Conservation (phyloP, 2,329 filamentous ascomycete genomes). For the Xylariaceae sp. region DNA sequence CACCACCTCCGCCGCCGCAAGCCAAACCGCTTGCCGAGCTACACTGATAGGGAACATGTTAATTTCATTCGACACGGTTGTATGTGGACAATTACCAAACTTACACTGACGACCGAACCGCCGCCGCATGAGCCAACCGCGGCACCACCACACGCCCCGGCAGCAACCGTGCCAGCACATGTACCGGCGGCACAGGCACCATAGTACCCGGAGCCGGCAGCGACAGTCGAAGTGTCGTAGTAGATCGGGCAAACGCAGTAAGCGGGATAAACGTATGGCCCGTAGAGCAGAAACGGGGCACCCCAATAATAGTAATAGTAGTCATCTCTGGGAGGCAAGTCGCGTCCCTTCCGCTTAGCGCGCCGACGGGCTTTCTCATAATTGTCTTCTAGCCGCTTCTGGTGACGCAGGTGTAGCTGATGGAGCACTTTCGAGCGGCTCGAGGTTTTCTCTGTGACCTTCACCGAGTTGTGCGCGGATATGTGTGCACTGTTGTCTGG, state of each 20-base stretch:
- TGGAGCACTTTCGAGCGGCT: conserved; percentile 31
- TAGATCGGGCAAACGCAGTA: conserved; percentile 19
- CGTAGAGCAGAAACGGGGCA: conserved; percentile 46
- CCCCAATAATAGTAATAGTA: conserved; percentile 53
- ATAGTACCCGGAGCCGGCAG: conserved; percentile 35
- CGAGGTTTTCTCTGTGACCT: conserved; percentile 27
- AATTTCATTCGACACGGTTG: background rate
- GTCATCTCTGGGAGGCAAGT: conserved; percentile 44
- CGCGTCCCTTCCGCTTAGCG: conserved; percentile 47
- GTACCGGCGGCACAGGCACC: conserved; percentile 46
- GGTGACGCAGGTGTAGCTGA: conserved; percentile 36
- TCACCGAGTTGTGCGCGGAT: conserved; percentile 66
- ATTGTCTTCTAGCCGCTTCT: conserved; percentile 45
- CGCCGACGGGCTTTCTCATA: conserved; percentile 53
- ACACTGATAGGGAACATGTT: conserved; percentile 18
- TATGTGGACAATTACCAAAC: background rate
- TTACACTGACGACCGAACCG: conserved; percentile 22
- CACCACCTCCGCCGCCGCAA: conserved; percentile 32
- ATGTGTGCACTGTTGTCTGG: conserved; percentile 63
- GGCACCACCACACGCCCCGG: conserved; percentile 39
- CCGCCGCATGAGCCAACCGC: conserved; percentile 32
- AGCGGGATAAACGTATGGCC: conserved; percentile 42
- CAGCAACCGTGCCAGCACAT: conserved; percentile 40
- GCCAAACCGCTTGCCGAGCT: conserved; percentile 17
- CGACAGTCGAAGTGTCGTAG: conserved; percentile 35